These are phyloP conservation scores for Pyrus hybrid DNA, from an alignment of 331 rosid genomes.

Conservation along the genomic window DNA sequence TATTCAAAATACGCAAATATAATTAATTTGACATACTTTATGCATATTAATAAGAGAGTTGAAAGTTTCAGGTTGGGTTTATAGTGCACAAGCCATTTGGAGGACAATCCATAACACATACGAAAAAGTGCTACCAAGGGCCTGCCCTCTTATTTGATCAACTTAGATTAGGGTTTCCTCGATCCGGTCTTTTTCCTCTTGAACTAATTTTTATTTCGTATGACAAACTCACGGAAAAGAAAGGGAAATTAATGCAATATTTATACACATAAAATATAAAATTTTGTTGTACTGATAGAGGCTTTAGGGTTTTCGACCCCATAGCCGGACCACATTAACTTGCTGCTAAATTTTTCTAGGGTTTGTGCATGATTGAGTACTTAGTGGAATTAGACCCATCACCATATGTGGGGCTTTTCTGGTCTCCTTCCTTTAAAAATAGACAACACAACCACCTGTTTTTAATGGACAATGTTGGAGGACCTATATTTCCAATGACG, in stretches of 20 bases:
- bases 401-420: constrained; percentile 29
- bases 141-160: too few relatives aligned
- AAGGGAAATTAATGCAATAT: too few relatives aligned
- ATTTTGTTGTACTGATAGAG: background rate
- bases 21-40: too few relatives aligned
- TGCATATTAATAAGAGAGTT: too few relatives aligned
- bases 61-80: background rate
- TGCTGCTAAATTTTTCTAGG: constrained; percentile 15
- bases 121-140: too few relatives aligned
- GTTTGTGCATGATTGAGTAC: constrained; percentile 1
- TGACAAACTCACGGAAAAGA: too few relatives aligned
- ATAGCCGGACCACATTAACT: constrained; percentile 17
- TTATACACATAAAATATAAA: too few relatives aligned
- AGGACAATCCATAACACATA: background rate
- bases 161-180: too few relatives aligned
- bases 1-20: too few relatives aligned
- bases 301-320: background rate
- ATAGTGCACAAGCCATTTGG: background rate
- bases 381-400: constrained; percentile 18
- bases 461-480: constrained; percentile 23
- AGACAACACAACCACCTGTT: constrained; percentile 33
- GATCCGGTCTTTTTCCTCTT: too few relatives aligned
- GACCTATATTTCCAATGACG: constrained; percentile 27
- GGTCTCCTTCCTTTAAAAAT: constrained; percentile 9
- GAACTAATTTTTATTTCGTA: too few relatives aligned